phyloP scores from a whole-genome alignment of 495 filamentous ascomycete species.

The Penicillium lagena region DNA sequence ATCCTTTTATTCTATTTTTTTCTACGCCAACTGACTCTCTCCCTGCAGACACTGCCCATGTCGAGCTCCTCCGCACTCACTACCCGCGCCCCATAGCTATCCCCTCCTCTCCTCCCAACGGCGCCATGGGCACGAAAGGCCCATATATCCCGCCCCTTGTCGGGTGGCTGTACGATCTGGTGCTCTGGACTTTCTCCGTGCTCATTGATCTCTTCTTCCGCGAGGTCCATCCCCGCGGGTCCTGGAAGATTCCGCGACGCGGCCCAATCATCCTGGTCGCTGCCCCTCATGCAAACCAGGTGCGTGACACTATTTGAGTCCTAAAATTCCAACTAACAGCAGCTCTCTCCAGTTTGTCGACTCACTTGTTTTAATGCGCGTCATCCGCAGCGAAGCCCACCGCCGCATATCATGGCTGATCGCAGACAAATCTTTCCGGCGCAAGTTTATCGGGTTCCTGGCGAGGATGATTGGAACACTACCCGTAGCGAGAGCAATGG shows the following conservation, averaged over 20 bases:
- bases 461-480: slow-evolving; percentile 77
- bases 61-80: not conserved
- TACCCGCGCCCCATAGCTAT: not conserved
- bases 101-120: not conserved
- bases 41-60: slow-evolving; percentile 1
- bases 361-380: slow-evolving; percentile 86
- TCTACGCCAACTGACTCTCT: not conserved
- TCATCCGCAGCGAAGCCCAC: slow-evolving; percentile 74
- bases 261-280: slow-evolving; percentile 94
- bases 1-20: no score
- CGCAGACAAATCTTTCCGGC: slow-evolving; percentile 85
- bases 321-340: slow-evolving; percentile 3
- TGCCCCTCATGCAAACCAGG: slow-evolving; percentile 98
- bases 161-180: slow-evolving; percentile 72
- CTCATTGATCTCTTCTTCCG: slow-evolving; percentile 94
- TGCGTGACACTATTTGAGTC: slow-evolving; percentile 25
- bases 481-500: slow-evolving; percentile 83
- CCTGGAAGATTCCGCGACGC: slow-evolving; percentile 83
- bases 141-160: slow-evolving; percentile 63
- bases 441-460: slow-evolving; percentile 78
- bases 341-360: slow-evolving; percentile 72
- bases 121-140: slow-evolving; percentile 26
- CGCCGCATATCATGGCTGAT: slow-evolving; percentile 89
- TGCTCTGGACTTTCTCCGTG: slow-evolving; percentile 77
- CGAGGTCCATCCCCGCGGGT: slow-evolving; percentile 89